A percentile compares a stretch with the other conserved stretches of the same genome.
These are phyloP conservation scores for Bipolaris cookei DNA, from an alignment of 2,329 filamentous ascomycete species.

Conservation along the genomic window DNA sequence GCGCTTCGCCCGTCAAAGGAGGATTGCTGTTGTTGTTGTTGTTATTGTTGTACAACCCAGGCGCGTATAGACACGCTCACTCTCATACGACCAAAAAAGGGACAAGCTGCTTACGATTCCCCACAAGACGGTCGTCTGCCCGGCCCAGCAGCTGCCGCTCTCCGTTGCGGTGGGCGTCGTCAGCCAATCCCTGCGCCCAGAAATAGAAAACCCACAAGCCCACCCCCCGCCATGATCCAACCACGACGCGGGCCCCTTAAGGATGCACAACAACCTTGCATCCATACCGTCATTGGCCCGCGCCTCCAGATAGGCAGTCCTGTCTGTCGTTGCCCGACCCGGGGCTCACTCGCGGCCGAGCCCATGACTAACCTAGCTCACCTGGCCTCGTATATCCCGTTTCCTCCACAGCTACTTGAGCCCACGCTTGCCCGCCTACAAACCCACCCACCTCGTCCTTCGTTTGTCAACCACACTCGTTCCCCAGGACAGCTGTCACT, in stretches of 20 bases:
- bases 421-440: conserved; percentile 20
- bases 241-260: conserved; percentile 17
- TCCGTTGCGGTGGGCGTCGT: conserved; percentile 5
- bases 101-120: too few relatives aligned
- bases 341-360: conserved; percentile 6
- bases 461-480: conserved; percentile 20
- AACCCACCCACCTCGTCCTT: conserved; percentile 25
- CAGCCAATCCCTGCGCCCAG: conserved; percentile 30
- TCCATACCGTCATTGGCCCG: conserved; percentile 24
- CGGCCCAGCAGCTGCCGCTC: conserved; percentile 16
- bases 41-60: not conserved
- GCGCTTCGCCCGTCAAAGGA: too few relatives aligned
- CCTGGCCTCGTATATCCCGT: conserved; percentile 14
- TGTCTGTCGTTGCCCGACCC: conserved; percentile 19
- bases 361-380: conserved; percentile 25
- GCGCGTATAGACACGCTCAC: too few relatives aligned
- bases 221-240: conserved; percentile 32
- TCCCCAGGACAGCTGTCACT: conserved; percentile 32
- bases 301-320: conserved; percentile 12
- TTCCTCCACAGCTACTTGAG: conserved; percentile 28
- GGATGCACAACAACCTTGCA: conserved; percentile 5
- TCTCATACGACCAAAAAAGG: too few relatives aligned
- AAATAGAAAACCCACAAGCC: conserved; percentile 33
- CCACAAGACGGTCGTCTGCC: conserved; percentile 2
- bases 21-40: not conserved